These are phyloP conservation scores for Dioscorea zingiberensis DNA, from an alignment of 106 monocot genomes.

Conservation along the genomic window DNA sequence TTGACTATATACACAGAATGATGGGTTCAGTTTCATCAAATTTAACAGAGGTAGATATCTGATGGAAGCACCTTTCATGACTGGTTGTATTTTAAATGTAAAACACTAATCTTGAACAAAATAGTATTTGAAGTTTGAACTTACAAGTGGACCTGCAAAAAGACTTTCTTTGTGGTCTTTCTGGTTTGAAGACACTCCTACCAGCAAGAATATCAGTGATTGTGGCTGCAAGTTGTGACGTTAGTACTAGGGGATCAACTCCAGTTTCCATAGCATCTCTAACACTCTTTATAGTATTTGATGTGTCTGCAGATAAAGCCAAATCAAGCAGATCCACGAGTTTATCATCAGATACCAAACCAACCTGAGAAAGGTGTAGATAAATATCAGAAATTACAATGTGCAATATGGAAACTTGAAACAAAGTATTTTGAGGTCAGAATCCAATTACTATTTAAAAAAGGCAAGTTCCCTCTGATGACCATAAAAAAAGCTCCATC, in stretches of 20 bases:
- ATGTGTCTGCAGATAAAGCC: slow-evolving; percentile 64
- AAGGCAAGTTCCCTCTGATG: too few relatives aligned
- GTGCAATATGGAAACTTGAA: too few relatives aligned
- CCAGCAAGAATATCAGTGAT: slow-evolving; percentile 78
- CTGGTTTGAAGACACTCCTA: slow-evolving; percentile 55
- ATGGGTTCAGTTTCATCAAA: too few relatives aligned
- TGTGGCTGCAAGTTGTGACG: slow-evolving; percentile 59
- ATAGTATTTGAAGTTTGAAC: slow-evolving; percentile 10
- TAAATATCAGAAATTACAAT: not conserved
- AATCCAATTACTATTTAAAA: too few relatives aligned
- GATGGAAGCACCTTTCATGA: too few relatives aligned
- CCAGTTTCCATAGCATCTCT: slow-evolving; percentile 59
- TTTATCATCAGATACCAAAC: slow-evolving; percentile 67
- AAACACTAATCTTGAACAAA: slow-evolving; percentile 3
- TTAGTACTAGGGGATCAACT: slow-evolving; percentile 53
- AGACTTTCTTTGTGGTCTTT: slow-evolving; percentile 56
- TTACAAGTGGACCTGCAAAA: slow-evolving; percentile 58
- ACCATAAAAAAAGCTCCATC: too few relatives aligned
- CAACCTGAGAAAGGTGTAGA: slow-evolving; percentile 41
- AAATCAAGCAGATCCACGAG: slow-evolving; percentile 68
- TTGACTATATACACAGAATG: too few relatives aligned
- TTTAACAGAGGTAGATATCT: not conserved
- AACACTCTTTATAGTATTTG: slow-evolving; percentile 57
- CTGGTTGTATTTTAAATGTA: too few relatives aligned
- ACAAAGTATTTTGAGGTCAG: too few relatives aligned